Percentiles rank a stretch among this genome's conserved stretches.
Evolutionary conservation across 1,284 basidiomycete species (phyloP).

Genomic region (Cryptococcus amylolentus): DNA sequence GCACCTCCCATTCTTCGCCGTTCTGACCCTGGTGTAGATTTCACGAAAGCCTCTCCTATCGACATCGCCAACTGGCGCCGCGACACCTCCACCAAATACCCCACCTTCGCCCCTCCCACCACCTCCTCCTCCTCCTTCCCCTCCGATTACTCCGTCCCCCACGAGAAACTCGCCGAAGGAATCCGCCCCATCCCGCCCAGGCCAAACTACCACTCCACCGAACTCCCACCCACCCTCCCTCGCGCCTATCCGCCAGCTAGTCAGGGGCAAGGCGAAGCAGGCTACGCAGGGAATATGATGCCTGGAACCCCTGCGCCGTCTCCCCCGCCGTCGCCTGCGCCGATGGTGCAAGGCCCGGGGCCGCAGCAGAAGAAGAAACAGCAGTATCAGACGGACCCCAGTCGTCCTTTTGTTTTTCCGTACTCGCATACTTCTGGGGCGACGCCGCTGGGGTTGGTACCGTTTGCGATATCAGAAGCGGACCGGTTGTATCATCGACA

Average conservation of each 20-base stretch:
- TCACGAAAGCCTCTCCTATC: constrained; percentile 78
- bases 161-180: constrained; percentile 74
- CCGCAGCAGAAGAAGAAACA: constrained; percentile 74
- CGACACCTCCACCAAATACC: constrained; percentile 89
- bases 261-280: not conserved
- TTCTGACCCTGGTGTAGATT: constrained; percentile 45
- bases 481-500: constrained; percentile 85
- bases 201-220: constrained; percentile 71
- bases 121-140: constrained; percentile 30
- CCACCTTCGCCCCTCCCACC: constrained; percentile 71
- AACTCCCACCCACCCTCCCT: constrained; percentile 29
- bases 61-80: constrained; percentile 82
- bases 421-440: constrained; percentile 60
- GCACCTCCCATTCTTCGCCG: too few species aligned
- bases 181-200: constrained; percentile 89
- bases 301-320: constrained; percentile 82
- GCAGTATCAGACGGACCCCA: constrained; percentile 97
- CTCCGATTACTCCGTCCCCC: constrained; percentile 26
- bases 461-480: constrained; percentile 93
- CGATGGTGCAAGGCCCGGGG: constrained; percentile 52
- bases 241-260: constrained; percentile 11
- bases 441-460: constrained; percentile 59
- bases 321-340: constrained; percentile 70
- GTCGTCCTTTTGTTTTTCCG: constrained; percentile 89
- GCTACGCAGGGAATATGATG: constrained; percentile 40